Conservation (phyloP, 345 rosid species). For the Eucalyptus pauciflora region DNA sequence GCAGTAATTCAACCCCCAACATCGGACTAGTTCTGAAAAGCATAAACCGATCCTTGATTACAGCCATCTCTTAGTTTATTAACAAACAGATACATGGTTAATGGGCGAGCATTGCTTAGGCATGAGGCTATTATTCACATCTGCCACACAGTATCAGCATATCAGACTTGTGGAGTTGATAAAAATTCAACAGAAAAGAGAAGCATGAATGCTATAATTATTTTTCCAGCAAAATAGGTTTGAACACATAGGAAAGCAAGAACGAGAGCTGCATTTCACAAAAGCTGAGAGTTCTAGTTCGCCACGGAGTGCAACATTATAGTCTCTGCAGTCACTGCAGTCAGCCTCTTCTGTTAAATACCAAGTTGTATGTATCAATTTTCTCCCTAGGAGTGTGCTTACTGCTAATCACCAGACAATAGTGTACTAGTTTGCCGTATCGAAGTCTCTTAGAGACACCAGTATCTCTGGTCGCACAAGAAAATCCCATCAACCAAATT, state of each 20-base stretch:
- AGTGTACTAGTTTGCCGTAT: no score
- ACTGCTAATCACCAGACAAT: no score
- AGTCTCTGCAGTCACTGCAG: accelerated
- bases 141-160: accelerated
- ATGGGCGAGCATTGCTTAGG: neutral
- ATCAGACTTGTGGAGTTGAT: accelerated
- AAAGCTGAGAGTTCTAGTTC: accelerated
- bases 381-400: no score
- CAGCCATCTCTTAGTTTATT: neutral
- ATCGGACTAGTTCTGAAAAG: neutral
- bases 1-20: neutral
- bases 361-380: accelerated
- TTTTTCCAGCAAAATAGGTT: no score
- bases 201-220: no score
- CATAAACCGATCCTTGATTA: neutral
- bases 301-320: no score
- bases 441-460: accelerated
- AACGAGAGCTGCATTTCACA: accelerated
- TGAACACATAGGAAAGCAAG: accelerated
- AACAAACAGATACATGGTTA: neutral
- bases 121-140: accelerated
- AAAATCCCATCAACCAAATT: no score
- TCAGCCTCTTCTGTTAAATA: accelerated
- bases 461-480: accelerated
- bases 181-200: accelerated